Evolutionary conservation across 768 basidiomycete genomes (phyloP).

Genomic region (Agrocybe pediades): DNA sequence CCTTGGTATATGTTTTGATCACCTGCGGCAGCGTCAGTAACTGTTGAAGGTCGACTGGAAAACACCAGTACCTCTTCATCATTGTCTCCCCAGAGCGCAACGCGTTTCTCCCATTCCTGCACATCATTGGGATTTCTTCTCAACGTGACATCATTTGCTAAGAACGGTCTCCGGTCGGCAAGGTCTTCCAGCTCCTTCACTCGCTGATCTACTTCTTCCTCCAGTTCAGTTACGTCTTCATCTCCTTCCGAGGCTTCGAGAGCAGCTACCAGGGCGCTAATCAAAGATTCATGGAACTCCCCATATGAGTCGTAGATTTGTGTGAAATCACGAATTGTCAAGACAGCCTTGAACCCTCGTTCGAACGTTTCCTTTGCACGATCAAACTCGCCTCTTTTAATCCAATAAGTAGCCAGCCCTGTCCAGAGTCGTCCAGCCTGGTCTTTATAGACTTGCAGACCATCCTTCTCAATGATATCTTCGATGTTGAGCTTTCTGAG

Average conservation of each 20-base stretch:
- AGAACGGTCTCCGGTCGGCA: conserved; percentile 93
- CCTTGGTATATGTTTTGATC: conserved; percentile 89
- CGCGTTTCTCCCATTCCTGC: conserved; percentile 98
- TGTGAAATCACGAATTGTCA: conserved; percentile 96
- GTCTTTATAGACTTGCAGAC: conserved; percentile 89
- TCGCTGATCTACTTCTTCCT: conserved; percentile 79
- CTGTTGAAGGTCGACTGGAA: background rate
- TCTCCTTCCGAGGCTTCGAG: conserved; percentile 88
- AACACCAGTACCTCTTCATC: conserved; percentile 75
- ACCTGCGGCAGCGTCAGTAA: conserved; percentile 49
- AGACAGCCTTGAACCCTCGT: conserved; percentile 75
- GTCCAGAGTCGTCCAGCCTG: conserved; percentile 97
- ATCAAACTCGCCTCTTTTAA: conserved; percentile 95
- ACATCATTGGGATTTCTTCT: conserved; percentile 96
- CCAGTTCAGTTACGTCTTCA: conserved; percentile 74
- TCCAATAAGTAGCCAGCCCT: conserved; percentile 97
- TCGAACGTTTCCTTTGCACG: conserved; percentile 89
- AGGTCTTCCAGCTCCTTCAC: conserved; percentile 94
- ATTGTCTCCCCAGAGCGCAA: conserved; percentile 90
- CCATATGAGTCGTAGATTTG: conserved; percentile 97
- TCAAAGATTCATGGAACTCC: conserved; percentile 89
- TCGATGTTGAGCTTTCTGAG: conserved; percentile 82
- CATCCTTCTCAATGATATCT: conserved; percentile 80
- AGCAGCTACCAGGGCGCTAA: conserved; percentile 86
- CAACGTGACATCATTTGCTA: conserved; percentile 93